Evolutionary conservation across 768 basidiomycete genomes (phyloP).

Genomic region (Auricularia cornea): DNA sequence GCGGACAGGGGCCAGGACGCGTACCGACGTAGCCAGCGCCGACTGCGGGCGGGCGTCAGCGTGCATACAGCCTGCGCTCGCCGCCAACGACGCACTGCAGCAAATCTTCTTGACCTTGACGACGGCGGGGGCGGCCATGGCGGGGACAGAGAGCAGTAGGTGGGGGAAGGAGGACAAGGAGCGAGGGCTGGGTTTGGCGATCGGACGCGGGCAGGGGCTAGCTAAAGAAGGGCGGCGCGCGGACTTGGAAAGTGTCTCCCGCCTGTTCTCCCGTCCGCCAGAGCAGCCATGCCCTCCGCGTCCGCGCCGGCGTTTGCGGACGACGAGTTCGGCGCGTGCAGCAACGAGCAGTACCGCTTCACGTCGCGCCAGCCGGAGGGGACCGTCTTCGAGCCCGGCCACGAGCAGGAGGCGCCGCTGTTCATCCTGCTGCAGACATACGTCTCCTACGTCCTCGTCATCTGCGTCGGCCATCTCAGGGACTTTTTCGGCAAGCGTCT

Average conservation of each 20-base stretch:
- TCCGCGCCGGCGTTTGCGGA: constrained; percentile 47
- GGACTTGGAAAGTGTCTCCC: constrained; percentile 24
- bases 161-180: constrained; percentile 12
- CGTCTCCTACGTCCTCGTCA: constrained; percentile 87
- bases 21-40: constrained; percentile 90
- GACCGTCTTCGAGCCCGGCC: constrained; percentile 34
- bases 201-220: constrained; percentile 2
- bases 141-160: too few relatives aligned
- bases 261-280: constrained; percentile 47
- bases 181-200: neutral
- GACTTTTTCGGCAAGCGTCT: constrained; percentile 93
- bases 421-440: constrained; percentile 90
- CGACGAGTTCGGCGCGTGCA: constrained; percentile 85
- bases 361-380: constrained; percentile 52
- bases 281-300: constrained; percentile 56
- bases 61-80: neutral
- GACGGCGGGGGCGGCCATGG: constrained; percentile 27
- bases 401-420: constrained; percentile 83
- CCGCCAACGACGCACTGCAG: constrained; percentile 57
- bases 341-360: constrained; percentile 64
- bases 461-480: constrained; percentile 83
- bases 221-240: too few relatives aligned
- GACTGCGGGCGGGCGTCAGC: constrained; percentile 34
- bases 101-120: constrained; percentile 72
- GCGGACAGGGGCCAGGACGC: constrained; percentile 6